These are phyloP conservation scores for Chalciporus pseudorubinellus DNA, from an alignment of 768 basidiomycete genomes.

Conservation along the genomic window DNA sequence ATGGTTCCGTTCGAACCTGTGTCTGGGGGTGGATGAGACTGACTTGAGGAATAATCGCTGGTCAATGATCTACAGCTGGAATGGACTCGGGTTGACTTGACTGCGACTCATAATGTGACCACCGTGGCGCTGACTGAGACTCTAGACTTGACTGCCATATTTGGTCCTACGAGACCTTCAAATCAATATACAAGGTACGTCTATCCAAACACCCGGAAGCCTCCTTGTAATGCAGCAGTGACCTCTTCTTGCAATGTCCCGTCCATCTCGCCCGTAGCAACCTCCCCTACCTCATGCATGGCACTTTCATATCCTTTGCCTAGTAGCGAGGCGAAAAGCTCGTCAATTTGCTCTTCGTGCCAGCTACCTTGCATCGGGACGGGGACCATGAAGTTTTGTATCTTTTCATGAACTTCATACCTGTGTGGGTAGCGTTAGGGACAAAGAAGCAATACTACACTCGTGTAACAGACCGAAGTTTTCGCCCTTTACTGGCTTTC, in stretches of 20 bases:
- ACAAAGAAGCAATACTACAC: background rate
- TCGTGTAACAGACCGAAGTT: slow-evolving; percentile 61
- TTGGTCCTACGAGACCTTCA: slow-evolving; percentile 25
- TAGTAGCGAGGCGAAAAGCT: slow-evolving; percentile 84
- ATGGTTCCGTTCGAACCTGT: background rate
- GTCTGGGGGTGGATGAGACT: background rate
- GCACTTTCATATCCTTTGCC: slow-evolving; percentile 64
- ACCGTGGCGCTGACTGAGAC: background rate
- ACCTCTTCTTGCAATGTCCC: slow-evolving; percentile 31
- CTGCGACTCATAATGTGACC: background rate
- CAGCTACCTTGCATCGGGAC: slow-evolving; percentile 65
- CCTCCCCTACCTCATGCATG: slow-evolving; percentile 26
- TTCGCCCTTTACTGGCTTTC: slow-evolving; percentile 92
- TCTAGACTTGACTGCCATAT: slow-evolving; percentile 22
- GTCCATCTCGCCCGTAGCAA: slow-evolving; percentile 25
- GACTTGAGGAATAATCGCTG: too few relatives aligned
- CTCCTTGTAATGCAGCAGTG: slow-evolving; percentile 37
- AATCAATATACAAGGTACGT: too few relatives aligned
- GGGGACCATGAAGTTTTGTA: slow-evolving; percentile 97
- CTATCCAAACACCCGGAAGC: slow-evolving; percentile 63
- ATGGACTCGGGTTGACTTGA: background rate
- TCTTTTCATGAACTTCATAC: slow-evolving; percentile 93
- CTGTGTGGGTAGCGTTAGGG: slow-evolving; percentile 37
- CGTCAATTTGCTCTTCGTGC: slow-evolving; percentile 97
- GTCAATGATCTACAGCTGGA: background rate